A percentile compares a stretch with the other conserved stretches of the same genome.
These are phyloP conservation scores for Ceratocystis albifundus DNA, from an alignment of 2,329 filamentous ascomycete species.

Conservation along the genomic window DNA sequence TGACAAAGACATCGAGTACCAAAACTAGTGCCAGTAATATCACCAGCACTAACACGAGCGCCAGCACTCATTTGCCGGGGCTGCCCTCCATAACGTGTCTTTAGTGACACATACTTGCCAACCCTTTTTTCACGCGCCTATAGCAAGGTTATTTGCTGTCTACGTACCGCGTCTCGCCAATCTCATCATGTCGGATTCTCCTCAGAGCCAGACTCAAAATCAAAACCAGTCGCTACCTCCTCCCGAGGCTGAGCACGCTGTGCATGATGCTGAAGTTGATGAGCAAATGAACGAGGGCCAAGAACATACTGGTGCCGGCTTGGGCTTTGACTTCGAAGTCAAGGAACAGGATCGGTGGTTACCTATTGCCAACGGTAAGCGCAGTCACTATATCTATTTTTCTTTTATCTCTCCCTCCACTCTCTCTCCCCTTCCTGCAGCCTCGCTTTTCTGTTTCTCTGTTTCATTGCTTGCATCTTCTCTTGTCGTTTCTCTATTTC, in stretches of 20 bases:
- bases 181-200: slow-evolving; percentile 62
- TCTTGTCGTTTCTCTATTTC: slow-evolving; percentile 23
- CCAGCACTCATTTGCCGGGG: background rate
- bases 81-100: background rate
- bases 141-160: background rate
- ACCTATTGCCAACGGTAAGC: slow-evolving; percentile 99
- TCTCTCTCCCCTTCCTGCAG: too few relatives aligned
- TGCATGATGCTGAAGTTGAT: slow-evolving; percentile 75
- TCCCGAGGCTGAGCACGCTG: slow-evolving; percentile 88
- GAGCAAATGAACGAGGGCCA: slow-evolving; percentile 82
- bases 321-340: slow-evolving; percentile 90
- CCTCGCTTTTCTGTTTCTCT: too few relatives aligned
- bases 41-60: background rate
- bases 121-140: background rate
- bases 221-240: slow-evolving; percentile 38
- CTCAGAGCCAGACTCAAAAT: slow-evolving; percentile 54
- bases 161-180: background rate
- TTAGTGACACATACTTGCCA: background rate
- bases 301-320: slow-evolving; percentile 63
- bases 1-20: background rate
- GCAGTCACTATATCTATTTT: too few relatives aligned
- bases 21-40: too few relatives aligned
- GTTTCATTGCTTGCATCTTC: slow-evolving; percentile 27
- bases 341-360: slow-evolving; percentile 99
- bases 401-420: too few relatives aligned